Conservation (phyloP, 2,329 filamentous ascomycete genomes). For the Scortechinia acanthostroma region DNA sequence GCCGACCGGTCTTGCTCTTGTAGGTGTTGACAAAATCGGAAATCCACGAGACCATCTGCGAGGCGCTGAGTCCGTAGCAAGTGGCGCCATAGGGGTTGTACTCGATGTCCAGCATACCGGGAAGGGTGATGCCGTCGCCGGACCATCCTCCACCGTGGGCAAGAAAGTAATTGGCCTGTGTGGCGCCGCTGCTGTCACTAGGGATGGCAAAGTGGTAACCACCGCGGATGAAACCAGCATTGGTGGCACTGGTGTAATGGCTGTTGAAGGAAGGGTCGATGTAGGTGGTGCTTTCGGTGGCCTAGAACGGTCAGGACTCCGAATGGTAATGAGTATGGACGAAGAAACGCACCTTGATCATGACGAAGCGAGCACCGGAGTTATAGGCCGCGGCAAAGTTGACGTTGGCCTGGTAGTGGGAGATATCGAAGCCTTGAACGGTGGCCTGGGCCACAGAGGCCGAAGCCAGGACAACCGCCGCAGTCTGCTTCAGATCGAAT, state of each 20-base stretch:
- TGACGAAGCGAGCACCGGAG: slow-evolving; percentile 30
- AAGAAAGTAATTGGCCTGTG: slow-evolving; percentile 42
- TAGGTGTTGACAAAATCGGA: slow-evolving; percentile 42
- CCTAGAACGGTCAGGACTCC: slow-evolving; percentile 17
- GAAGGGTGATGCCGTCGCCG: slow-evolving; percentile 41
- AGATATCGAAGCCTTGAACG: slow-evolving; percentile 32
- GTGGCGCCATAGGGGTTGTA: slow-evolving; percentile 23
- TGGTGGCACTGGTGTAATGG: slow-evolving; percentile 39
- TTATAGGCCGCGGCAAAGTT: slow-evolving; percentile 25
- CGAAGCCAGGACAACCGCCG: too few relatives aligned
- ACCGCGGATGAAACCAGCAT: slow-evolving; percentile 41
- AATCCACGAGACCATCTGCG: slow-evolving; percentile 43
- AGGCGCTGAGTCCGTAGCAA: slow-evolving; percentile 35
- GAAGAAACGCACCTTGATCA: slow-evolving; percentile 26
- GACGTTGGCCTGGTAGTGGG: slow-evolving; percentile 25
- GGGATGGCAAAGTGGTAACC: slow-evolving; percentile 48
- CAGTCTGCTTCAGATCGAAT: too few relatives aligned
- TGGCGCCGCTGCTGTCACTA: slow-evolving; percentile 27
- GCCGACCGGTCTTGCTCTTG: slow-evolving; percentile 30
- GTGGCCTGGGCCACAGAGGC: too few relatives aligned
- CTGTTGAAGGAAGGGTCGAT: slow-evolving; percentile 32
- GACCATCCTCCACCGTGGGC: slow-evolving; percentile 44
- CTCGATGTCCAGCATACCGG: slow-evolving; percentile 49
- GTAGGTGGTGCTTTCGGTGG: slow-evolving; percentile 41
- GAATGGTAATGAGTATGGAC: too few relatives aligned